Percentiles rank a stretch among this genome's conserved stretches.
These are phyloP conservation scores for Dendrobium officinale DNA, from an alignment of 106 monocot genomes.

Conservation along the genomic window DNA sequence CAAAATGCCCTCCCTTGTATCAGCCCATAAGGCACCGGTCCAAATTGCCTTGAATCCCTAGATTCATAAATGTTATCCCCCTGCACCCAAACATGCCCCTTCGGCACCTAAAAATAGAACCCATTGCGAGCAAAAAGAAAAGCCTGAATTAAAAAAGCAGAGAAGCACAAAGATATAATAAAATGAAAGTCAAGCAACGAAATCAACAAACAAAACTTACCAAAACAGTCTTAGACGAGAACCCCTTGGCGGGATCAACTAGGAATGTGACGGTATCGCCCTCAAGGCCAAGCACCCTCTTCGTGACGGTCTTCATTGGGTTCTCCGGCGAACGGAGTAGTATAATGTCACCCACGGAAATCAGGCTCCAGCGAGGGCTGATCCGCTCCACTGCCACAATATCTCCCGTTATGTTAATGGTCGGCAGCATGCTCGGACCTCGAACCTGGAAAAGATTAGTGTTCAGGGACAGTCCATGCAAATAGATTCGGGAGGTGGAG, in stretches of 20 bases:
- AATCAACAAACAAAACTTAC: constrained; percentile 18
- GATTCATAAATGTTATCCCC: constrained; percentile 80
- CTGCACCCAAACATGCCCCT: constrained; percentile 85
- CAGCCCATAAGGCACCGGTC: constrained; percentile 61
- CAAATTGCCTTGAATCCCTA: constrained; percentile 80
- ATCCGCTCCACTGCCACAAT: constrained; percentile 55
- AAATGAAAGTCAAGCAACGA: not conserved
- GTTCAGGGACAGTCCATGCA: not conserved
- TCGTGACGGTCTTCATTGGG: constrained; percentile 54
- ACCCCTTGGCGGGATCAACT: constrained; percentile 29
- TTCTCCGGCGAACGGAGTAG: constrained; percentile 61
- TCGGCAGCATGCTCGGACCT: constrained; percentile 91
- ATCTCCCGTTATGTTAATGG: constrained; percentile 72
- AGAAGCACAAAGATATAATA: constrained; percentile 2
- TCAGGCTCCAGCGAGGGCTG: constrained; percentile 21
- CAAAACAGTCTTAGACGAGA: constrained; percentile 36
- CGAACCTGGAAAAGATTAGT: constrained; percentile 18
- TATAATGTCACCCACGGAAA: constrained; percentile 56
- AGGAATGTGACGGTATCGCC: constrained; percentile 59
- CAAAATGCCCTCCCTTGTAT: constrained; percentile 61
- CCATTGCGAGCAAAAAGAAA: not conserved
- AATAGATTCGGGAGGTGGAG: not conserved
- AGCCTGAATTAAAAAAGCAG: not conserved
- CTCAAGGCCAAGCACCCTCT: constrained; percentile 73
- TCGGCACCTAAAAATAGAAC: constrained; percentile 50